phyloP scores from a whole-genome alignment of 2,329 filamentous ascomycete genomes.

The Pseudogymnoascus sp. region DNA sequence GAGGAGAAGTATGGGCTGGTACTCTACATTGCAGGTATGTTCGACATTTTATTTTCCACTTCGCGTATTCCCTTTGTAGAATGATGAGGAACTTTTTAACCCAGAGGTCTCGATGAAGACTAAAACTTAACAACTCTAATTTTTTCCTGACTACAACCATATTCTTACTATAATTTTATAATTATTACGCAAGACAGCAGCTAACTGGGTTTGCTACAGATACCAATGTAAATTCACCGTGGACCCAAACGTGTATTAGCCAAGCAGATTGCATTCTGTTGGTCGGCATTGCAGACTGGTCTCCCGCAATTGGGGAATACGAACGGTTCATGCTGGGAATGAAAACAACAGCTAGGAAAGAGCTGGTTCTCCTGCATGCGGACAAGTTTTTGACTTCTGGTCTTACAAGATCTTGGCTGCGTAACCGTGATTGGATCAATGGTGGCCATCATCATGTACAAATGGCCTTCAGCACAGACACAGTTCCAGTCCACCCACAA shows the following conservation, averaged over 20 bases:
- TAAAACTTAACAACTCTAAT: conserved; percentile 44
- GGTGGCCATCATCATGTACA: conserved; percentile 96
- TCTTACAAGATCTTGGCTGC: conserved; percentile 79
- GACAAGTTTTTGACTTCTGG: conserved; percentile 83
- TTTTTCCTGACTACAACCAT: conserved; percentile 50
- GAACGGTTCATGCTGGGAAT: conserved; percentile 93
- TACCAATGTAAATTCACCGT: conserved; percentile 92
- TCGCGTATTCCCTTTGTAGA: conserved; percentile 37
- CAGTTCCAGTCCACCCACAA: conserved; percentile 67
- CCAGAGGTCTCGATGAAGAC: conserved; percentile 24
- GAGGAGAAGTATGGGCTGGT: conserved; percentile 97
- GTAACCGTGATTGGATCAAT: conserved; percentile 95
- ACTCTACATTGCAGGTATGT: conserved; percentile 76
- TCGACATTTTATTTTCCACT: conserved; percentile 12
- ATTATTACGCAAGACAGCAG: conserved; percentile 16
- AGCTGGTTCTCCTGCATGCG: conserved; percentile 79
- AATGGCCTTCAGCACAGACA: conserved; percentile 75
- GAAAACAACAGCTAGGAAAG: conserved; percentile 93
- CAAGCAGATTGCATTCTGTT: conserved; percentile 95
- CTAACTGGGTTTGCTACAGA: conserved; percentile 42
- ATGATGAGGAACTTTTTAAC: conserved; percentile 23
- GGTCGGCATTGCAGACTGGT: conserved; percentile 83
- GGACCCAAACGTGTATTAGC: conserved; percentile 96
- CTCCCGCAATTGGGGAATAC: conserved; percentile 87
- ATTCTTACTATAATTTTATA: neutral